These are phyloP conservation scores for Aspergillus wentii DNA, from an alignment of 495 filamentous ascomycete genomes.

Conservation along the genomic window DNA sequence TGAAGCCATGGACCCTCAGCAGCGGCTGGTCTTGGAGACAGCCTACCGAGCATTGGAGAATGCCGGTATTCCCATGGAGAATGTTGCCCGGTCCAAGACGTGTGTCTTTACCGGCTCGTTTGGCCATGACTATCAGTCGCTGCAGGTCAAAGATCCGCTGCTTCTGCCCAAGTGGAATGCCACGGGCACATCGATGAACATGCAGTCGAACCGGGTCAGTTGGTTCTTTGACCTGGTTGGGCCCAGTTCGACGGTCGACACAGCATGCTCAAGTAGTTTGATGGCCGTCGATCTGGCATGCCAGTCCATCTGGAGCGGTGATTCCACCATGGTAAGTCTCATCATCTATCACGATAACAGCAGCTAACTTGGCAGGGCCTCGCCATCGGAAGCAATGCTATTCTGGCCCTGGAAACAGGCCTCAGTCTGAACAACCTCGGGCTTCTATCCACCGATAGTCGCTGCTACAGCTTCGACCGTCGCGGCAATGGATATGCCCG, in stretches of 20 bases:
- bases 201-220: slow-evolving; percentile 34
- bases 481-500: slow-evolving; percentile 39
- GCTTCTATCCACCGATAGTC: too few relatives aligned
- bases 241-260: slow-evolving; percentile 35
- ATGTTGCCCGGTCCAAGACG: slow-evolving; percentile 15
- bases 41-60: slow-evolving; percentile 47
- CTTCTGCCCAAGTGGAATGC: slow-evolving; percentile 5
- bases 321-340: too few relatives aligned
- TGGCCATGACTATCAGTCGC: slow-evolving; percentile 13
- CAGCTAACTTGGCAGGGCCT: too few relatives aligned
- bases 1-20: slow-evolving; percentile 48
- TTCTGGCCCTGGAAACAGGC: too few relatives aligned
- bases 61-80: slow-evolving; percentile 25
- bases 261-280: slow-evolving; percentile 40
- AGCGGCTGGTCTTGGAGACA: slow-evolving; percentile 43
- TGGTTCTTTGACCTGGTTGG: slow-evolving; percentile 40
- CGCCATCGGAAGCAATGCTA: too few relatives aligned
- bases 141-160: slow-evolving; percentile 10
- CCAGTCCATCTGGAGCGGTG: too few relatives aligned
- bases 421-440: too few relatives aligned
- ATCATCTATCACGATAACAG: too few relatives aligned
- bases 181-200: slow-evolving; percentile 10
- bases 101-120: slow-evolving; percentile 20
- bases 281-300: slow-evolving; percentile 29
- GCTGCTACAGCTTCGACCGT: slow-evolving; percentile 35